Evolutionary conservation across 2,329 filamentous ascomycete genomes (phyloP).

Genomic region (Plectosphaerella plurivora): DNA sequence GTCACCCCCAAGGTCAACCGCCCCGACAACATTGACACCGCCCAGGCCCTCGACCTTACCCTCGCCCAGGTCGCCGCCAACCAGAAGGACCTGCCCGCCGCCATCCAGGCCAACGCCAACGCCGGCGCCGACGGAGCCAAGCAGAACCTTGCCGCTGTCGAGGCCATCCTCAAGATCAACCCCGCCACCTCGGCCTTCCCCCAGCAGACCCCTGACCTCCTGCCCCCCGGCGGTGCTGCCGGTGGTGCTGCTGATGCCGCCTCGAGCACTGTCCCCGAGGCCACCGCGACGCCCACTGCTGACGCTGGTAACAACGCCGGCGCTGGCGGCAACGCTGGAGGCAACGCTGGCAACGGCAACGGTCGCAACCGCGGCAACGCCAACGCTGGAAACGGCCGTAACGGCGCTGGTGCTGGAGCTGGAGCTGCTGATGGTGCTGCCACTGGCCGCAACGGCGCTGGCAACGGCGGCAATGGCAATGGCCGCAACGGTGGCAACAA

Average conservation of each 20-base stretch:
- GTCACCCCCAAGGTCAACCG: constrained; percentile 33
- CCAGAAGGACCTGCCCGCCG: constrained; percentile 39
- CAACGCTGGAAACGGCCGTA: constrained; percentile 11
- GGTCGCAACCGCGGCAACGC: constrained; percentile 10
- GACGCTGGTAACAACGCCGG: constrained; percentile 7
- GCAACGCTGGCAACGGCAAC: neutral
- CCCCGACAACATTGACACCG: constrained; percentile 39
- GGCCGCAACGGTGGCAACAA: constrained; percentile 2
- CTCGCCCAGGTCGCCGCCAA: constrained; percentile 45
- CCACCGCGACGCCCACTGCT: constrained; percentile 10
- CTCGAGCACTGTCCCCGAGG: constrained; percentile 12
- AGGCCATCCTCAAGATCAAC: constrained; percentile 26
- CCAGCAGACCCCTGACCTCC: constrained; percentile 22
- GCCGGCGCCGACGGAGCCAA: constrained; percentile 23
- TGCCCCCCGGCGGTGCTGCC: neutral
- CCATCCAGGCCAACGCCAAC: constrained; percentile 36
- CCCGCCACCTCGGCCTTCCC: constrained; percentile 24
- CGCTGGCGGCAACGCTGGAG: constrained; percentile 7
- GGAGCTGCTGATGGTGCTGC: neutral
- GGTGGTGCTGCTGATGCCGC: neutral
- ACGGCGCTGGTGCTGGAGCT: neutral
- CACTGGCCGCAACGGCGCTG: constrained; percentile 1
- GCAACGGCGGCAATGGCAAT: neutral
- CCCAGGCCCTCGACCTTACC: constrained; percentile 38
- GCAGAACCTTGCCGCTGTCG: constrained; percentile 30